phyloP scores from a whole-genome alignment of 2,329 filamentous ascomycete species.

The Ilyonectria destructans region DNA sequence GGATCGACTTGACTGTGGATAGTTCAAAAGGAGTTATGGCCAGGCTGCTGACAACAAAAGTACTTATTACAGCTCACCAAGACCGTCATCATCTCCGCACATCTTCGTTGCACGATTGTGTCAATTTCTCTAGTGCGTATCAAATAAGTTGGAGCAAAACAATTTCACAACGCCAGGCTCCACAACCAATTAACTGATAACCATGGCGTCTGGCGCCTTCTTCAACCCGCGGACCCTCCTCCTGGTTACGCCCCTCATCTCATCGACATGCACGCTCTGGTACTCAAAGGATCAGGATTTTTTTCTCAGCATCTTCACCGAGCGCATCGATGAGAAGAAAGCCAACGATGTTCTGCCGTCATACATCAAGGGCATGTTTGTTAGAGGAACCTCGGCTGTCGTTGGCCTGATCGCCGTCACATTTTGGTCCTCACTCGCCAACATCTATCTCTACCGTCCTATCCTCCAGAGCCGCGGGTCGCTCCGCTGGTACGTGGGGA shows the following conservation, averaged over 20 bases:
- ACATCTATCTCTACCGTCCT: slow-evolving; percentile 43
- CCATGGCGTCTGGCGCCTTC: slow-evolving; percentile 58
- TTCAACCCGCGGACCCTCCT: slow-evolving; percentile 58
- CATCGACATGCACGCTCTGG: slow-evolving; percentile 63
- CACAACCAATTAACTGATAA: neutral
- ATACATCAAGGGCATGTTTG: slow-evolving; percentile 63
- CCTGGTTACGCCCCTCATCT: slow-evolving; percentile 62
- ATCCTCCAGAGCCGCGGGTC: slow-evolving; percentile 48
- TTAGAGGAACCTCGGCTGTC: slow-evolving; percentile 53
- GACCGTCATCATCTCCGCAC: too few relatives aligned
- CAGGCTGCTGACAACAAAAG: neutral
- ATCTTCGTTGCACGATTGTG: neutral
- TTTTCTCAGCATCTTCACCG: slow-evolving; percentile 59
- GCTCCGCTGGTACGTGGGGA: slow-evolving; percentile 53
- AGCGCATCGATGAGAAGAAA: slow-evolving; percentile 44
- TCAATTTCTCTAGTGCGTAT: neutral
- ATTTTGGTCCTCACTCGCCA: slow-evolving; percentile 48
- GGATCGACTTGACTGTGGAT: neutral
- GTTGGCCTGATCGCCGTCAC: slow-evolving; percentile 56
- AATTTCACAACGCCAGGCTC: neutral
- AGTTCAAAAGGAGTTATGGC: neutral
- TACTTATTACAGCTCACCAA: neutral
- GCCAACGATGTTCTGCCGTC: slow-evolving; percentile 58
- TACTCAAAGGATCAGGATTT: slow-evolving; percentile 63
- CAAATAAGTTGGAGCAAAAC: neutral